Base-by-base conservation (phyloP, 1,139 yeast species). In the Kodamaea suecica region DNA sequence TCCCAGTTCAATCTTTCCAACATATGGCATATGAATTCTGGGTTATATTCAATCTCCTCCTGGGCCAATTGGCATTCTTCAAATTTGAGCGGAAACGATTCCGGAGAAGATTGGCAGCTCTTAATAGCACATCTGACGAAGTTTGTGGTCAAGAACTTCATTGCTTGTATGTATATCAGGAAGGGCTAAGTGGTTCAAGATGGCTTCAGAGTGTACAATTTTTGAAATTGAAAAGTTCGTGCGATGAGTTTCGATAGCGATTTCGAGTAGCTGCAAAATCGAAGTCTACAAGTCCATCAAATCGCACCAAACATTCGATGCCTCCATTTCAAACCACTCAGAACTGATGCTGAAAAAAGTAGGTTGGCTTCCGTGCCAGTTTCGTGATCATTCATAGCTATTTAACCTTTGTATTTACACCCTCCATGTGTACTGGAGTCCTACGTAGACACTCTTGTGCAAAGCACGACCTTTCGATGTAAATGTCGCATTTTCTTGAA, bases 91-190 rank as follows among this genome's bases (percentile, higher is more conserved):
- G 99, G 99, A 56, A 88, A 92, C 13, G 95, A 78, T 5, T 79
- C 78, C 20, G 78, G 74, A 7, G 92, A 75, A 19, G 79, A 66
- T 39, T 83, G 86, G 55, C 99, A 92, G 4, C 78, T 55, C 52
- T 84, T 81, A 43, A 88, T 85, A 0, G 97, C 92, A 61, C 99
- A 92, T 58, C 84, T 88, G 43, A 92, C 95, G 59, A 92, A 94
- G 60, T 94, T 92, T 28, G 97, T 86, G 21, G 98, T 90, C 29
- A 92, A 68, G 52, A 92, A 81, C 66, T 92, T 92, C 98, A 92
- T 90, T 21, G 31, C n/a, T 17, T 9, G 14, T 29, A 19, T 19
- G 9, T 15, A 10, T 27, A 9, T 17, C 14, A n/a, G 30, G 6
- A 9, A 19, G 21, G 8, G 8, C 9, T 19, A 6, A 9, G 21